These are phyloP conservation scores for Asterionellopsis glacialis DNA, from an alignment of 108 stramenopile species.

Conservation along the genomic window DNA sequence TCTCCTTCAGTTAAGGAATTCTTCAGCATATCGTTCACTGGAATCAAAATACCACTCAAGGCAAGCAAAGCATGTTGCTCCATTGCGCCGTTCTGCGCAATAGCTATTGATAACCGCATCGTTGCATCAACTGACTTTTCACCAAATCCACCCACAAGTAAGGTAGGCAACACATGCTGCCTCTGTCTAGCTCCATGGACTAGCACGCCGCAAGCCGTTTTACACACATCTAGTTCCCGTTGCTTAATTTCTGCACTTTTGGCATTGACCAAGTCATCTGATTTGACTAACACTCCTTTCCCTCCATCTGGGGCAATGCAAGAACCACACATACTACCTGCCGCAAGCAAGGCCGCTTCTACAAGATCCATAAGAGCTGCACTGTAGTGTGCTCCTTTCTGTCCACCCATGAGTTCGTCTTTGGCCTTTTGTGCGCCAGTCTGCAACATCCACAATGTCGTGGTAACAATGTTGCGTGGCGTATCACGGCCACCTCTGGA, in stretches of 20 bases:
- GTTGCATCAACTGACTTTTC: slow-evolving; percentile 48
- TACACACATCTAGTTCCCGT: slow-evolving; percentile 55
- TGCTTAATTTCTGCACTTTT: slow-evolving; percentile 34
- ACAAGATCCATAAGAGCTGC: slow-evolving; percentile 60
- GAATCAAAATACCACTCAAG: slow-evolving; percentile 61
- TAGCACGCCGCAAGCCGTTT: slow-evolving; percentile 53
- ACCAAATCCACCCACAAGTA: slow-evolving; percentile 75
- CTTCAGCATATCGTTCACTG: slow-evolving; percentile 64
- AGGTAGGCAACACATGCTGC: slow-evolving; percentile 45
- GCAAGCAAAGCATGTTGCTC: slow-evolving; percentile 64
- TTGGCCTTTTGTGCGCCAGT: slow-evolving; percentile 19
- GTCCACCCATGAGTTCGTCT: slow-evolving; percentile 27
- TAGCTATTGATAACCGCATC: slow-evolving; percentile 56
- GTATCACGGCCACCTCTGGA: slow-evolving; percentile 4
- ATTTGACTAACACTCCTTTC: too few relatives aligned
- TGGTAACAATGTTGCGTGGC: slow-evolving; percentile 44
- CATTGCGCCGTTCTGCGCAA: slow-evolving; percentile 52
- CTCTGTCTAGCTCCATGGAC: slow-evolving; percentile 30
- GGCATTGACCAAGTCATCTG: too few relatives aligned
- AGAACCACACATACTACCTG: slow-evolving; percentile 79
- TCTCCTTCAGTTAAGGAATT: slow-evolving; percentile 47
- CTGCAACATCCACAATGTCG: slow-evolving; percentile 34
- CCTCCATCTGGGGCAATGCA: slow-evolving; percentile 30
- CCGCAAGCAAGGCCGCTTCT: slow-evolving; percentile 63
- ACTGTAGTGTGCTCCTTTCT: slow-evolving; percentile 30